Conservation (phyloP, 768 basidiomycete species). For the Postia placenta region DNA sequence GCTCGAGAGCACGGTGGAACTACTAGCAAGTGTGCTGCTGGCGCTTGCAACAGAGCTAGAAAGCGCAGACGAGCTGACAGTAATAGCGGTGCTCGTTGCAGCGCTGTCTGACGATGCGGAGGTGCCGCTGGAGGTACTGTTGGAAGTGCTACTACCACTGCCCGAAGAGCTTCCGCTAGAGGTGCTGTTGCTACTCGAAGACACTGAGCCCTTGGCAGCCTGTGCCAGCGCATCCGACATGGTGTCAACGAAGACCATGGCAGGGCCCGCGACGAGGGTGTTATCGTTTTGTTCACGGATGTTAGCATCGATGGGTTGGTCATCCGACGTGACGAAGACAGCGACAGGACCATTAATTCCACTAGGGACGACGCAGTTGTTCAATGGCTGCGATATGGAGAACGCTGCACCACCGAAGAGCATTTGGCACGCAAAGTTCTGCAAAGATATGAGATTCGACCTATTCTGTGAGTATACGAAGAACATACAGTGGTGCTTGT, state of each 20-base stretch:
- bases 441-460: too few species aligned
- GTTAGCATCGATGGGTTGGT: constrained; percentile 58
- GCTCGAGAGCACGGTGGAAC: constrained; percentile 12
- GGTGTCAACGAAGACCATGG: constrained; percentile 60
- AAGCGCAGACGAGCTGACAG: constrained; percentile 10
- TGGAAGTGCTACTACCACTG: background rate
- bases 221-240: constrained; percentile 44
- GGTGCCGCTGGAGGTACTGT: constrained; percentile 4
- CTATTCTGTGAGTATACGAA: background rate
- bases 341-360: constrained; percentile 72
- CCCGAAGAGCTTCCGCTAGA: background rate
- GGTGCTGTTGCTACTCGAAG: background rate
- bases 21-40: constrained; percentile 9
- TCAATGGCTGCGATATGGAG: constrained; percentile 54
- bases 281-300: constrained; percentile 47
- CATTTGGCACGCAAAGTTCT: constrained; percentile 73
- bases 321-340: constrained; percentile 60
- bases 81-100: constrained; percentile 13
- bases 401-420: constrained; percentile 52
- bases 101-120: constrained; percentile 18
- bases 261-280: constrained; percentile 66
- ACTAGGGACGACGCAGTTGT: constrained; percentile 55
- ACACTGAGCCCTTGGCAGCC: constrained; percentile 22
- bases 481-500: too few species aligned
- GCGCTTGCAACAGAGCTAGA: constrained; percentile 16